phyloP scores from a whole-genome alignment of 2,329 filamentous ascomycete genomes.

The Fusarium sp. region DNA sequence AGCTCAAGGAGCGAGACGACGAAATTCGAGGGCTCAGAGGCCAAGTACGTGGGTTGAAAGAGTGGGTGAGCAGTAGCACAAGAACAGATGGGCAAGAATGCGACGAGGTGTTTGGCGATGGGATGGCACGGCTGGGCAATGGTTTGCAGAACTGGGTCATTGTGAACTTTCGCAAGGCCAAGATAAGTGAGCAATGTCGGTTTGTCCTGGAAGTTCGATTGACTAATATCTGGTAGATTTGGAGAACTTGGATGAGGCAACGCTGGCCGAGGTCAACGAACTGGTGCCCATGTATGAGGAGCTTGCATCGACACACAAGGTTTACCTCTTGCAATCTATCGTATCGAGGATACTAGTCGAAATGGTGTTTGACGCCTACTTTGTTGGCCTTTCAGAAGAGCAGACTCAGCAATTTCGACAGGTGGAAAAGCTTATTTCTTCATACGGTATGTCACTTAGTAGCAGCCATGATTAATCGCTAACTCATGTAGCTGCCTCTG shows the following conservation, averaged over 20 bases:
- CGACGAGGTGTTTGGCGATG: conserved; percentile 75
- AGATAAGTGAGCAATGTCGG: conserved; percentile 60
- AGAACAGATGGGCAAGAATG: conserved; percentile 71
- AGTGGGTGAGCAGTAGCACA: conserved; percentile 77
- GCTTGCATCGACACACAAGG: conserved; percentile 66
- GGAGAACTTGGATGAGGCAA: conserved; percentile 57
- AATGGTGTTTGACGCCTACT: conserved; percentile 72
- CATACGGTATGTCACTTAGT: conserved; percentile 42
- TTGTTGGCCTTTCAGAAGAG: conserved; percentile 71
- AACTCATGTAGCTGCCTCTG: conserved; percentile 55
- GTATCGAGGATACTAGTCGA: conserved; percentile 72
- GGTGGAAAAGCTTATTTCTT: conserved; percentile 57
- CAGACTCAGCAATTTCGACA: conserved; percentile 64
- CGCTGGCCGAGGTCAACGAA: conserved; percentile 58
- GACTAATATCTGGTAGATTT: conserved; percentile 56
- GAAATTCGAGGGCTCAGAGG: conserved; percentile 67
- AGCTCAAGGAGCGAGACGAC: conserved; percentile 65
- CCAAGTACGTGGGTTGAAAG: conserved; percentile 77
- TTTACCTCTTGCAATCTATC: conserved; percentile 73
- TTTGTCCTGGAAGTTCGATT: background rate
- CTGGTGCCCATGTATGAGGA: conserved; percentile 71
- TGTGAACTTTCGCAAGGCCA: conserved; percentile 74
- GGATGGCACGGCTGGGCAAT: conserved; percentile 73
- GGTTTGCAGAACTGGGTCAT: conserved; percentile 82
- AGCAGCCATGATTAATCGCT: background rate